Evolutionary conservation across 2,329 filamentous ascomycete genomes (phyloP).

Genomic region (Ascochyta pisi): DNA sequence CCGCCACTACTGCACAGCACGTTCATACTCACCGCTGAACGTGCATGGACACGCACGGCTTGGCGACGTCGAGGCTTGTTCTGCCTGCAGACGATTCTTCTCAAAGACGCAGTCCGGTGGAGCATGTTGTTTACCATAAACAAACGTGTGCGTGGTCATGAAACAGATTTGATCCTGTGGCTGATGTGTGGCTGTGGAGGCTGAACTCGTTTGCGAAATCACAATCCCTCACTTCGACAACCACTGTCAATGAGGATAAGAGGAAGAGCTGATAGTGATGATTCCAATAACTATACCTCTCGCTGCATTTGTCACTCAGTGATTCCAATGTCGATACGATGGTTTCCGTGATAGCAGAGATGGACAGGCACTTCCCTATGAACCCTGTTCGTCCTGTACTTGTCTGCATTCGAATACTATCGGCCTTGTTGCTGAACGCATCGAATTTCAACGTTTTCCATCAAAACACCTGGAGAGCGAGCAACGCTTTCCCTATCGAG

Average conservation of each 20-base stretch:
- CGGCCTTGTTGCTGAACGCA: too few species aligned
- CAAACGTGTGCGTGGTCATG: not conserved
- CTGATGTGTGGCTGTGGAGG: constrained; percentile 5
- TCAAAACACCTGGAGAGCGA: too few species aligned
- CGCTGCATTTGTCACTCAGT: too few species aligned
- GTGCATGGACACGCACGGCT: constrained; percentile 14
- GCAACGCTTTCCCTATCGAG: too few species aligned
- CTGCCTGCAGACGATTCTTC: not conserved
- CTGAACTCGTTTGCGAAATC: not conserved
- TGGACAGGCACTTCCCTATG: too few species aligned
- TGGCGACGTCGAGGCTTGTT: constrained; percentile 11
- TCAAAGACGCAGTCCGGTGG: not conserved
- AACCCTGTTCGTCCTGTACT: too few species aligned
- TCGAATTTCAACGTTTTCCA: too few species aligned
- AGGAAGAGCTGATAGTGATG: too few species aligned
- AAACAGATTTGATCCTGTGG: not conserved
- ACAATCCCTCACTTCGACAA: not conserved
- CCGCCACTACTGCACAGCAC: constrained; percentile 11
- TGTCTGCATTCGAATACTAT: too few species aligned
- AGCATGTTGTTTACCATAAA: not conserved
- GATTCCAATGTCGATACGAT: too few species aligned
- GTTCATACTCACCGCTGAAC: constrained; percentile 15
- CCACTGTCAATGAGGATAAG: not conserved
- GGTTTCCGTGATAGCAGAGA: too few species aligned
- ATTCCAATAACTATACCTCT: too few species aligned